Conservation (phyloP, 495 filamentous ascomycete genomes). For the Daldinia concentrica region DNA sequence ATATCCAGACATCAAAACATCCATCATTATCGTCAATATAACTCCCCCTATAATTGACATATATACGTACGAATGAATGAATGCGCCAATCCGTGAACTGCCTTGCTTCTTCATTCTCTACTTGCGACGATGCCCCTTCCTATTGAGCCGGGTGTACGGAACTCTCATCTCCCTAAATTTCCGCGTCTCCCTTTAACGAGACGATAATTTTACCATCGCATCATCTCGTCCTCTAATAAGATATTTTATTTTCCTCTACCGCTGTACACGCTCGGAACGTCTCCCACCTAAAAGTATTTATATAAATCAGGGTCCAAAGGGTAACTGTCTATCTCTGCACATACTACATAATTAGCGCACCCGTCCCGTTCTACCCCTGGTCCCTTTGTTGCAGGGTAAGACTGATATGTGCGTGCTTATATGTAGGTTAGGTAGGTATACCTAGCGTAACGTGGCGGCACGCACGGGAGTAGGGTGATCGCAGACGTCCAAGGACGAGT, state of each 20-base stretch:
- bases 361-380: slow-evolving; percentile 23
- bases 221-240: slow-evolving; percentile 19
- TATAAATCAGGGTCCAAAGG: slow-evolving; percentile 17
- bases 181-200: slow-evolving; percentile 12
- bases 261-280: slow-evolving; percentile 30
- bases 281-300: slow-evolving; percentile 14
- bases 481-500: slow-evolving; percentile 52
- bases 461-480: slow-evolving; percentile 20
- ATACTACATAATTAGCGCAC: slow-evolving; percentile 30
- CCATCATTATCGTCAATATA: slow-evolving; percentile 7
- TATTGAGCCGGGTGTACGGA: slow-evolving; percentile 35
- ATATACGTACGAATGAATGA: slow-evolving; percentile 10
- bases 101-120: slow-evolving; percentile 23
- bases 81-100: slow-evolving; percentile 23
- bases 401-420: slow-evolving; percentile 1
- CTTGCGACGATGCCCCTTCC: slow-evolving; percentile 26
- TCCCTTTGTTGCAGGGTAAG: slow-evolving; percentile 18
- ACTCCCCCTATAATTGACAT: neutral
- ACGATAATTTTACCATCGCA: slow-evolving; percentile 17
- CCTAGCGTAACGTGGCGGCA: slow-evolving; percentile 9
- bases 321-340: slow-evolving; percentile 15
- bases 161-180: slow-evolving; percentile 23
- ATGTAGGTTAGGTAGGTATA: slow-evolving; percentile 1
- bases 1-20: neutral
- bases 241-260: slow-evolving; percentile 23